Percentiles rank a stretch among this genome's conserved stretches.
These are phyloP conservation scores for Paramecium caudatum DNA, from an alignment of 73 alveolate species.

Conservation along the genomic window DNA sequence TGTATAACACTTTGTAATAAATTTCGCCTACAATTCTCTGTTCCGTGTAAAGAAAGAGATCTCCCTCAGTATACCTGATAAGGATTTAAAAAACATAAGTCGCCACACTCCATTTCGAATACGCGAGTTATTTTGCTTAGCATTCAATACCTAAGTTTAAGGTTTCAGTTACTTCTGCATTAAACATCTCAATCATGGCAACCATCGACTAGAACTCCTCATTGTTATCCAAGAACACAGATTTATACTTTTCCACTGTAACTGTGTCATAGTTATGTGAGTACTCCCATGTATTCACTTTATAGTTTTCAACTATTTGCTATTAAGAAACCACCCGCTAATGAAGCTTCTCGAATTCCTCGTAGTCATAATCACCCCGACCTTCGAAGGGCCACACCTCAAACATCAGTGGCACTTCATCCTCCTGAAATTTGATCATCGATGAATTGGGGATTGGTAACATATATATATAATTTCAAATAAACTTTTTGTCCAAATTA, in stretches of 20 bases:
- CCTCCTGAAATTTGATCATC: background rate
- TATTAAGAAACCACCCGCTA: conserved; percentile 18
- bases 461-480: background rate
- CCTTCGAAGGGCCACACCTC: conserved; percentile 38
- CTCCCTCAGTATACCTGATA: background rate
- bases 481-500: conserved; percentile 8
- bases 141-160: conserved; percentile 2
- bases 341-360: conserved; percentile 2
- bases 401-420: conserved; percentile 5
- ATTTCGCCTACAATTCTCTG: conserved; percentile 23
- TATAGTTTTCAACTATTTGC: conserved; percentile 27
- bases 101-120: conserved; percentile 64
- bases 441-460: conserved; percentile 22
- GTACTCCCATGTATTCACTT: conserved; percentile 59
- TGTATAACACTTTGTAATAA: background rate
- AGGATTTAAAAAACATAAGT: background rate
- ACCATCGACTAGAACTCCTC: conserved; percentile 36
- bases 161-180: conserved; percentile 31
- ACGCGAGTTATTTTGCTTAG: background rate
- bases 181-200: conserved; percentile 47
- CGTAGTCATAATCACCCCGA: conserved; percentile 5
- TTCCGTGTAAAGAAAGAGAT: conserved; percentile 23
- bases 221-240: conserved; percentile 51
- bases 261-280: conserved; percentile 52
- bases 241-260: background rate